Evolutionary conservation across 73 alveolate genomes (phyloP).

Genomic region (Paramecium primaurelia): DNA sequence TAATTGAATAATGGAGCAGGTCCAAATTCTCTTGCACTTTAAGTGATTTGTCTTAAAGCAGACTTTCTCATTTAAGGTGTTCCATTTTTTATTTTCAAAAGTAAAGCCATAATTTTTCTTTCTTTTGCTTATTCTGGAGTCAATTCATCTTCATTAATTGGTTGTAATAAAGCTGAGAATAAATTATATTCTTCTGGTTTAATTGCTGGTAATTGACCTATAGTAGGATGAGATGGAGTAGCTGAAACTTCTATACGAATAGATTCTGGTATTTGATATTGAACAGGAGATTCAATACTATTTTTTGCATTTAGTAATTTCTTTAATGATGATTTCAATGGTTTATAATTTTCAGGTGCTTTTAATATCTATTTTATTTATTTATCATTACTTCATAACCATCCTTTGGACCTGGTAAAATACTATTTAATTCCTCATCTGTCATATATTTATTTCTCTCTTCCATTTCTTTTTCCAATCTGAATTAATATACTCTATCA

Average conservation of each 20-base stretch:
- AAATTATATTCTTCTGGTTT: constrained; percentile 78
- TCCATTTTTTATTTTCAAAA: constrained; percentile 78
- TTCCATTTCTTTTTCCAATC: constrained; percentile 84
- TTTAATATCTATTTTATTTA: constrained; percentile 24
- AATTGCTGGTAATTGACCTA: constrained; percentile 63
- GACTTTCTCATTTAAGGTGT: constrained; percentile 79
- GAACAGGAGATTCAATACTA: constrained; percentile 27
- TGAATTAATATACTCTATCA: constrained; percentile 59
- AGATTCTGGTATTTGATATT: constrained; percentile 60
- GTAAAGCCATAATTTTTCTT: constrained; percentile 70
- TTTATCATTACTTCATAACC: constrained; percentile 54
- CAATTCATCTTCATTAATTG: constrained; percentile 73
- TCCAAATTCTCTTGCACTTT: constrained; percentile 83
- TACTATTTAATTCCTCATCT: constrained; percentile 91
- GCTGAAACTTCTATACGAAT: constrained; percentile 58
- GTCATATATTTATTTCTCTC: constrained; percentile 95
- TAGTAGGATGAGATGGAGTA: constrained; percentile 52
- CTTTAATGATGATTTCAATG: constrained; percentile 39
- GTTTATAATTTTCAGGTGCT: constrained; percentile 59
- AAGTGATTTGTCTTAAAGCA: constrained; percentile 79
- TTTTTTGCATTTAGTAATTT: not conserved
- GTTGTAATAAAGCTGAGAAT: constrained; percentile 70
- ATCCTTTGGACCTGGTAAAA: constrained; percentile 62
- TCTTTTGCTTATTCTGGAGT: constrained; percentile 74
- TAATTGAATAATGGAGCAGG: constrained; percentile 75